Evolutionary conservation across 345 rosid genomes (phyloP), one percentile per base, ranked within the genome.

Genomic region (Gossypium raimondii): DNA sequence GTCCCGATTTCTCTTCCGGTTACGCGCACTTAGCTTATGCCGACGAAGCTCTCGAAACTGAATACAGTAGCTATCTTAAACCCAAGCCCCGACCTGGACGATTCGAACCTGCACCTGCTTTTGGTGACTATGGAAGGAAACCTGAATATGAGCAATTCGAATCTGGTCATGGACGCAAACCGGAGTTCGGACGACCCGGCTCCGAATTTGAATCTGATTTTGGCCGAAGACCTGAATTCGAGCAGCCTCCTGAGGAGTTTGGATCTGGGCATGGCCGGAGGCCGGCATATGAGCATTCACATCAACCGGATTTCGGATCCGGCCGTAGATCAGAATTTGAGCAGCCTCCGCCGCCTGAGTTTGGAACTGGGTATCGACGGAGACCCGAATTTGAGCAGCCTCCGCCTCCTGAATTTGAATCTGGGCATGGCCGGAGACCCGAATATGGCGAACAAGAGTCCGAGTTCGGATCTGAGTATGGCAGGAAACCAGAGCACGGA

Each of bases 11-110:
- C 80, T 76, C 90, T 50, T 83, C 90, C 62, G n/a, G 77, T 74
- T 78, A 85, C 20, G 90, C 90, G 78, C 98, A 96, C 14, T 82
- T 82, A 9, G 94, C 99, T 62, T 93, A 91, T 62, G 87, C 73
- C 8, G 97, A 89, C 1, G 90, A 92, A 14, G 90, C 84, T 62
- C 91, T 86, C n/a, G 65, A 75, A 67, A 78, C 78, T 1, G 97
- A 94, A 78, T 94, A 94, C 90, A 89, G 89, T 80, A 87, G 95
- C 89, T 92, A 94, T 13, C 78, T 84, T 65, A 88, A 89, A 2
- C 89, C 92, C 78, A 94, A 94, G 87, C 92, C 92, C n/a, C 86
- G 87, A 29, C 91, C 96, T 1, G 83, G 83, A 5, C 78, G 81
- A 22, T 73, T 52, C 27, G 82, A 79, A 29, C 91, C 96, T 2